Conservation (phyloP, 106 monocot species). For the Dioscorea alata region DNA sequence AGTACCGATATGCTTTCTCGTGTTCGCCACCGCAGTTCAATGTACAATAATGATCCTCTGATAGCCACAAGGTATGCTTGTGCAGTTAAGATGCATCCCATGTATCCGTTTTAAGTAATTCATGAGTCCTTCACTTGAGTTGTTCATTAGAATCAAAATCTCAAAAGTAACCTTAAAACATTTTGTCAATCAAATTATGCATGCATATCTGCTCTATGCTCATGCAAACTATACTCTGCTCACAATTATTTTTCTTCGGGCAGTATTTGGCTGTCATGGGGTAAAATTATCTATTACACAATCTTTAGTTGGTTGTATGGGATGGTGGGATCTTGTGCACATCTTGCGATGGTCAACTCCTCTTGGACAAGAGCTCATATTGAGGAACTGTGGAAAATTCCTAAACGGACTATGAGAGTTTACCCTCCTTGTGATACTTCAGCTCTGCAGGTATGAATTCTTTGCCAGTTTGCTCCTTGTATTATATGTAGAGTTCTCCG, state of each 20-base stretch:
- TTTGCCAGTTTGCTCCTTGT: not conserved
- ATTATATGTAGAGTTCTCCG: not conserved
- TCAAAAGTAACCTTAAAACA: not conserved
- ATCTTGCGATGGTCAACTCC: constrained; percentile 92
- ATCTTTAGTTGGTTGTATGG: constrained; percentile 91
- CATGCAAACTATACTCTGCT: constrained; percentile 18
- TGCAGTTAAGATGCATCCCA: not conserved
- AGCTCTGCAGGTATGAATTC: constrained; percentile 63
- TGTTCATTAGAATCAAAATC: too few relatives aligned
- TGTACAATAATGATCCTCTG: constrained; percentile 80
- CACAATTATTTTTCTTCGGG: constrained; percentile 22
- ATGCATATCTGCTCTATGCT: constrained; percentile 4
- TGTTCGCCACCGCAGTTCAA: constrained; percentile 50
- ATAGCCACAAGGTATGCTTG: constrained; percentile 73
- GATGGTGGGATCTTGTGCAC: constrained; percentile 73
- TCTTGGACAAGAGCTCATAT: constrained; percentile 96
- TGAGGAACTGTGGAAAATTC: constrained; percentile 80
- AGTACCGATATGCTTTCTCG: constrained; percentile 93
- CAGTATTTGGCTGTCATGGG: constrained; percentile 79
- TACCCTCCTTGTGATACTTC: constrained; percentile 99
- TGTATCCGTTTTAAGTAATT: too few relatives aligned
- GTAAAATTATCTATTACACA: constrained; percentile 79
- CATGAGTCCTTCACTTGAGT: too few relatives aligned
- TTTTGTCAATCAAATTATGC: not conserved
- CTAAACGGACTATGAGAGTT: constrained; percentile 57